Evolutionary conservation across 768 basidiomycete species (phyloP).

Genomic region (Lentinula detonsa): DNA sequence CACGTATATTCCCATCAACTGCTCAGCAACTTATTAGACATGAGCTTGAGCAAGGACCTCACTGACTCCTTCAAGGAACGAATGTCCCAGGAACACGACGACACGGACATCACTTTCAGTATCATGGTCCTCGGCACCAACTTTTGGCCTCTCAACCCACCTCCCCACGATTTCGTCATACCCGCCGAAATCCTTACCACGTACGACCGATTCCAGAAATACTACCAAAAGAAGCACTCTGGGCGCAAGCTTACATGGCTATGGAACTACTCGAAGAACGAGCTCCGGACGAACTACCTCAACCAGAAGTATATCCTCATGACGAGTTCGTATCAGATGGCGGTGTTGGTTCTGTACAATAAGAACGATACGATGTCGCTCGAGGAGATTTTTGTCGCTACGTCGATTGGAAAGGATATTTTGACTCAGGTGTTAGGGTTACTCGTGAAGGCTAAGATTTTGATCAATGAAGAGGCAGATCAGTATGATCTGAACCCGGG

Average conservation of each 20-base stretch:
- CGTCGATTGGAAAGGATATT: conserved; percentile 74
- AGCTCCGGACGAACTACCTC: conserved; percentile 88
- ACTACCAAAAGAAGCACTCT: conserved; percentile 91
- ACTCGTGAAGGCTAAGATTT: conserved; percentile 84
- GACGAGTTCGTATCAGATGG: conserved; percentile 93
- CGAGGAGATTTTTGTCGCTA: conserved; percentile 74
- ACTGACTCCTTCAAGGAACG: conserved; percentile 93
- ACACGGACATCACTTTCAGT: conserved; percentile 85
- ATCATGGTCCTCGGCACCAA: conserved; percentile 94
- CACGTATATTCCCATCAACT: conserved; percentile 9
- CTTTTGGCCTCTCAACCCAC: conserved; percentile 90
- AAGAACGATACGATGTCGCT: conserved; percentile 79
- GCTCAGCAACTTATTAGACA: conserved; percentile 46
- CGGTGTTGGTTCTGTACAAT: conserved; percentile 91
- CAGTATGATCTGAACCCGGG: conserved; percentile 89
- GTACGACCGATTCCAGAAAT: conserved; percentile 87
- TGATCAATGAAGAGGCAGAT: conserved; percentile 83
- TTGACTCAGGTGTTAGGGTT: conserved; percentile 64
- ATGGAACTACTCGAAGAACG: conserved; percentile 98
- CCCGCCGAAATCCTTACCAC: conserved; percentile 83
- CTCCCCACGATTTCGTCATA: conserved; percentile 80
- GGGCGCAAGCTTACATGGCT: conserved; percentile 96
- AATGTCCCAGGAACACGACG: conserved; percentile 81
- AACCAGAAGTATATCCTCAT: conserved; percentile 95
- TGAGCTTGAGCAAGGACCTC: conserved; percentile 91